Percentiles rank a stretch among this genome's conserved stretches.
Evolutionary conservation across 2,329 filamentous ascomycete species (phyloP).

Genomic region (Botrytis aclada): DNA sequence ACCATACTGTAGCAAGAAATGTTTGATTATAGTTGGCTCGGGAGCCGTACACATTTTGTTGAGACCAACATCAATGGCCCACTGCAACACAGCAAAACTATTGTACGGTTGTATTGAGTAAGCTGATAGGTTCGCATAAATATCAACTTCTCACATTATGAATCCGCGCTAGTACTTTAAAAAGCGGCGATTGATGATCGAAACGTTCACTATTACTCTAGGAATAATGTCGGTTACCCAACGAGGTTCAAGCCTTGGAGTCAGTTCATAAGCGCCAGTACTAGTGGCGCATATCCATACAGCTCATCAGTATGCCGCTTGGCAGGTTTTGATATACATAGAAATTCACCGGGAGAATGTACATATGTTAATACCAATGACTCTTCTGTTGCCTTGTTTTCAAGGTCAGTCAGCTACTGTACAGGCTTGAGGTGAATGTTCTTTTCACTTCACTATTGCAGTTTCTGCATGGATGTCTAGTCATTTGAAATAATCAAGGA

Average conservation of each 20-base stretch:
- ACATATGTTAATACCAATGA: neutral
- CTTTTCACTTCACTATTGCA: neutral
- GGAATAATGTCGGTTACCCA: neutral
- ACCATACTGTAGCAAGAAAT: neutral
- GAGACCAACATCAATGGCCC: neutral
- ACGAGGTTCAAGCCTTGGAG: neutral
- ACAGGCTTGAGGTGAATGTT: neutral
- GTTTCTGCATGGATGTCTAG: accelerated
- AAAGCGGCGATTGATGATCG: neutral
- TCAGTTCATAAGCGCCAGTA: neutral
- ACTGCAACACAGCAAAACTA: neutral
- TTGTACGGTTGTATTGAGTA: too few relatives aligned
- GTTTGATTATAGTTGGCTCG: neutral
- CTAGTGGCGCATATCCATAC: neutral
- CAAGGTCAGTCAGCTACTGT: neutral
- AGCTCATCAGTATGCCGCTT: neutral
- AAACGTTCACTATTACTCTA: neutral
- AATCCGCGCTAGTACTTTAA: too few relatives aligned
- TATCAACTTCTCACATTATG: neutral
- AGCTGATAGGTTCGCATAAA: neutral
- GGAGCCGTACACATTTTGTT: neutral
- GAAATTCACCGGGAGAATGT: neutral
- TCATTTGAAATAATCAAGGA: neutral
- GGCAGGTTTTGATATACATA: too few relatives aligned
- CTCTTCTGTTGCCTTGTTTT: neutral